phyloP scores from a whole-genome alignment of 2,329 filamentous ascomycete species.

The Colletotrichum shisoi region DNA sequence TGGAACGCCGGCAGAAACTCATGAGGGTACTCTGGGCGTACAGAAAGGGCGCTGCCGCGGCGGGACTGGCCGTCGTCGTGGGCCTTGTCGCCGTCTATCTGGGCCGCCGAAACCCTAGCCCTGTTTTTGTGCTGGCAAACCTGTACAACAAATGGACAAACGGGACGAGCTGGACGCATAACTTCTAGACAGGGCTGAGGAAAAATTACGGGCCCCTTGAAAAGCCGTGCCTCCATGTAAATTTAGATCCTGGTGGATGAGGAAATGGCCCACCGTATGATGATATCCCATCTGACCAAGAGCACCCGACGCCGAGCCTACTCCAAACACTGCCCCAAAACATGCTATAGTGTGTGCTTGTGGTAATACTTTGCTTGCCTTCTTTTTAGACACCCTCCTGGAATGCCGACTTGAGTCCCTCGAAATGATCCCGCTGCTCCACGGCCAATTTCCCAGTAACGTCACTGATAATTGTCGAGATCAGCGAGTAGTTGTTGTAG shows the following conservation, averaged over 20 bases:
- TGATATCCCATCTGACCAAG: slow-evolving; percentile 28
- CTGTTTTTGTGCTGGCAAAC: slow-evolving; percentile 36
- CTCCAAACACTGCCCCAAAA: slow-evolving; percentile 4
- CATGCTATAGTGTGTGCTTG: not conserved
- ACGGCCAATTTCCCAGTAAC: slow-evolving; percentile 73
- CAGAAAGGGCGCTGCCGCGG: slow-evolving; percentile 67
- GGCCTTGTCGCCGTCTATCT: slow-evolving; percentile 74
- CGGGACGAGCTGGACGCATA: slow-evolving; percentile 32
- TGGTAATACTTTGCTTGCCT: not conserved
- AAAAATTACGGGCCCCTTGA: not conserved
- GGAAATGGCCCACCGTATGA: slow-evolving; percentile 14
- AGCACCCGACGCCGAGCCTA: slow-evolving; percentile 33
- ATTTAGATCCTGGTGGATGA: slow-evolving; percentile 6
- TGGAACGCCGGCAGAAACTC: slow-evolving; percentile 64
- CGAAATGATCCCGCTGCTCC: slow-evolving; percentile 80
- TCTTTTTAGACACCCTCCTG: slow-evolving; percentile 56
- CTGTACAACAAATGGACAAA: slow-evolving; percentile 40
- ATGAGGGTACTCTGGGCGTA: slow-evolving; percentile 67
- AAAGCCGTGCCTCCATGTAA: slow-evolving; percentile 17
- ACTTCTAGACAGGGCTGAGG: slow-evolving; percentile 22
- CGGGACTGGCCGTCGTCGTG: slow-evolving; percentile 71
- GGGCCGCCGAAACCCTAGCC: slow-evolving; percentile 55
- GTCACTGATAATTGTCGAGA: slow-evolving; percentile 91
- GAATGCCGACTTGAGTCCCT: slow-evolving; percentile 67
- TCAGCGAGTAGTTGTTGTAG: slow-evolving; percentile 93